A percentile compares a stretch with the other conserved stretches of the same genome.
These are phyloP conservation scores for Tulasnella sp. DNA, from an alignment of 768 basidiomycete genomes.

Conservation along the genomic window DNA sequence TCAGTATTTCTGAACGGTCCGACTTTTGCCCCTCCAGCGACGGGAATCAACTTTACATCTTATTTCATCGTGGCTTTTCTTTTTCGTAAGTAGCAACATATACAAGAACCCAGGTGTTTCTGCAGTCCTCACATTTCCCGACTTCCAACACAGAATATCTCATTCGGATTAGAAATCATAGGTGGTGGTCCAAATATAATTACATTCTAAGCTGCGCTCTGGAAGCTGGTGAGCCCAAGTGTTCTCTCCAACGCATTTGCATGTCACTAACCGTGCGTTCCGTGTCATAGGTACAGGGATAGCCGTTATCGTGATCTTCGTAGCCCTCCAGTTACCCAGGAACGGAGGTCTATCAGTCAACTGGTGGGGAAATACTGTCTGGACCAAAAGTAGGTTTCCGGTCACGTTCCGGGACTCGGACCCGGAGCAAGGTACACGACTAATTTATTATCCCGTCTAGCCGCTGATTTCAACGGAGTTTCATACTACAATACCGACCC, in stretches of 20 bases:
- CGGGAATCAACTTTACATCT: constrained; percentile 46
- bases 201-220: constrained; percentile 46
- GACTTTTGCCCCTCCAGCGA: constrained; percentile 44
- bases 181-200: constrained; percentile 53
- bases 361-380: constrained; percentile 43
- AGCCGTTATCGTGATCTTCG: constrained; percentile 44
- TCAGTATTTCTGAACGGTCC: constrained; percentile 46
- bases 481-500: background rate
- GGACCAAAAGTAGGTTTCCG: constrained; percentile 22
- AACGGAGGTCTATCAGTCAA: constrained; percentile 36
- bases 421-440: too few species aligned
- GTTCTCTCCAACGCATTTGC: constrained; percentile 16
- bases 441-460: background rate
- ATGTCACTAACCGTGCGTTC: background rate
- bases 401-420: too few species aligned
- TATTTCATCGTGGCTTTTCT: constrained; percentile 46
- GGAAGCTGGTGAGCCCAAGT: constrained; percentile 43
- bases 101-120: background rate
- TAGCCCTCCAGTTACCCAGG: constrained; percentile 42
- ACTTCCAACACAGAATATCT: constrained; percentile 39
- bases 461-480: background rate
- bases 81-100: constrained; percentile 40
- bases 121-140: background rate
- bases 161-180: constrained; percentile 42
- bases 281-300: constrained; percentile 38